Base-by-base conservation (phyloP, 2,329 filamentous ascomycete species). In the Pseudogymnoascus sp. region DNA sequence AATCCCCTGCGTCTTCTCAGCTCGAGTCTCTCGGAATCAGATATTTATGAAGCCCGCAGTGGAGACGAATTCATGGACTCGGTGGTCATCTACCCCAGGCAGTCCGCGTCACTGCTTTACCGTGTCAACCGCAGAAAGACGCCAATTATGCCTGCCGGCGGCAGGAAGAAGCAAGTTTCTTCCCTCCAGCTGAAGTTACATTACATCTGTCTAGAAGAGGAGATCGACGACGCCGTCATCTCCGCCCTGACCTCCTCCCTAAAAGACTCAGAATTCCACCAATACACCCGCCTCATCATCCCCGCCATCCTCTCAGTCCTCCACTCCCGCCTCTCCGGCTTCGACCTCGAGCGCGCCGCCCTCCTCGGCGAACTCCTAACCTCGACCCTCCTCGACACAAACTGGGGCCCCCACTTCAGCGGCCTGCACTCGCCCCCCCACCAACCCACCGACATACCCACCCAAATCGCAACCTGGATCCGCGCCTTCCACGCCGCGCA, bases 51-150 rank as follows among this genome's bases (percentile, higher is more conserved):
- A 13, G 83, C 89, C 0, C 77, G 83, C 17, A 87, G 85, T 67
- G 83, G 85, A 0, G 76, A 82, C 5, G 73, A 81, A 2, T 78
- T 84, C 6, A 76, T 74, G 68, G 81, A 76, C 62, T 78, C 77
- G 17, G 77, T 90, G 15, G 78, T 87, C 53, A 82, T 96, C 3
- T 96, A 93, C 69, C 85, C 88, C 0, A 88, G 88, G 67, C 91
- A 96, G 69, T 90, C 93, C 0, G 88, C 90, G 1, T 90, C 88
- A 13, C 76, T 96, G 9, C 78, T 93, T 0, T 96, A 96, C 77
- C 91, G 87, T 71, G 88, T 97, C 62, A 84, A 75, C 0, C 83
- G 85, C 74, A 72, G 1, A 72, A 71, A 40, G 79, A 77, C 71
- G 81, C 77, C 1, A 79, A 28, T 64, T 11, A 15, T 62, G 10